Percentiles rank a stretch among this genome's conserved stretches.
Evolutionary conservation across 2,329 filamentous ascomycete species (phyloP).

Genomic region (Pseudogymnoascus pannorum): DNA sequence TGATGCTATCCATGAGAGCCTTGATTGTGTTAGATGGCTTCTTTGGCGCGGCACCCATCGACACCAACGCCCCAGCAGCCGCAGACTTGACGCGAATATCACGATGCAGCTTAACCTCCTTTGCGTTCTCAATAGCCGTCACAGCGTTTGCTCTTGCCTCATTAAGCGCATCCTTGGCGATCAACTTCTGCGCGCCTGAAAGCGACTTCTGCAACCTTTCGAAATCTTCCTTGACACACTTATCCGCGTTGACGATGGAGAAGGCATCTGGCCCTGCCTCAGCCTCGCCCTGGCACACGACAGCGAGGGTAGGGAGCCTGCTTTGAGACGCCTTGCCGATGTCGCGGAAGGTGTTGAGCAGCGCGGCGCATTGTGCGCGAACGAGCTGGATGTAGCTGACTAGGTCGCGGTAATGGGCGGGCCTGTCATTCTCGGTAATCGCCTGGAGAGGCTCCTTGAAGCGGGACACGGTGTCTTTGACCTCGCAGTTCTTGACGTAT

Average conservation of each 20-base stretch:
- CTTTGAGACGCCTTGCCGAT: slow-evolving; percentile 71
- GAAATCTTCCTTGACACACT: slow-evolving; percentile 77
- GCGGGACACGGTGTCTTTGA: slow-evolving; percentile 45
- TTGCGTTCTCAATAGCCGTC: slow-evolving; percentile 72
- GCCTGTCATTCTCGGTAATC: slow-evolving; percentile 75
- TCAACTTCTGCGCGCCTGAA: slow-evolving; percentile 78
- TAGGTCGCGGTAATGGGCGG: slow-evolving; percentile 78
- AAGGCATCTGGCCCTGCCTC: slow-evolving; percentile 91
- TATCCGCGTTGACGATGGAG: slow-evolving; percentile 79
- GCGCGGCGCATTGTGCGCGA: slow-evolving; percentile 81
- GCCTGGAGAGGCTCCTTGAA: slow-evolving; percentile 61
- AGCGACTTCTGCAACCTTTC: slow-evolving; percentile 84
- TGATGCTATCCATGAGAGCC: slow-evolving; percentile 96
- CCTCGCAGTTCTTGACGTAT: slow-evolving; percentile 58
- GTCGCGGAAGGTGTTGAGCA: slow-evolving; percentile 87
- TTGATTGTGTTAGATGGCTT: slow-evolving; percentile 91
- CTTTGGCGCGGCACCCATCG: slow-evolving; percentile 82
- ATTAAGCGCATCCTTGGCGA: slow-evolving; percentile 69
- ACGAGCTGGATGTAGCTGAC: slow-evolving; percentile 85
- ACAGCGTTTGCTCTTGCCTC: slow-evolving; percentile 68
- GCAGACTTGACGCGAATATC: slow-evolving; percentile 83
- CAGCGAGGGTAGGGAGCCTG: slow-evolving; percentile 73
- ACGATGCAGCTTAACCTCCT: slow-evolving; percentile 67
- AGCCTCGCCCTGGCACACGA: slow-evolving; percentile 87
- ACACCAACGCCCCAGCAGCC: slow-evolving; percentile 79